Evolutionary conservation across 2,329 filamentous ascomycete species (phyloP), one percentile per base, ranked within the genome.

Genomic region (Madurella mycetomatis): DNA sequence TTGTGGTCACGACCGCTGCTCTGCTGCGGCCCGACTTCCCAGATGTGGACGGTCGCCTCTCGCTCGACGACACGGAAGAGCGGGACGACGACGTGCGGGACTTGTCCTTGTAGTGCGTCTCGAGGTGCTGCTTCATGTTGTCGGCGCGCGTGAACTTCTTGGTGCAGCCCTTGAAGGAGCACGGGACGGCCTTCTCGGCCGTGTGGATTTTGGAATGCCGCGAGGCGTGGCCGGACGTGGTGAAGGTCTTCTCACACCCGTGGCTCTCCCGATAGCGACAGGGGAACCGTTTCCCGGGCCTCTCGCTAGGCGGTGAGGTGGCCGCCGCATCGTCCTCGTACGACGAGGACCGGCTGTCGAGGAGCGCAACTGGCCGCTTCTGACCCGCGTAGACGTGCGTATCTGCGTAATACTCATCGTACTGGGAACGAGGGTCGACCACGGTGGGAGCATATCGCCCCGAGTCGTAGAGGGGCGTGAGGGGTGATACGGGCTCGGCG

Each of bases 41-140:
- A 1, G 52, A 52, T 3, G 54, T 40, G 19, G 69, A 67, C 15
- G 67, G 65, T 50, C 61, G 58, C 16, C 61, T 60, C 1, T 64
- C 58, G 30, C 59, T 53, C 13, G 59, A 58, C 9, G 60, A 58
- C 5, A 63, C 43, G 2, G 64, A 62, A 12, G 63, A 60, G 9
- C 68, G 57, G 9, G 63, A 63, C n/a, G 65, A 63, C 2, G 73
- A 72, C 2, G 73, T 71, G 30, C 78, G 75, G 32, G 72, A 73
- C 71, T 81, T 81, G 59, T 84, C 79, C 70, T 84, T 85, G 71
- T 82, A 86, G 69, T 92, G 88, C 0, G 87, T 91, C 64, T 88
- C 82, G 31, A 89, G 79, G 65, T 92, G 88, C 72, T 91, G 88
- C 76, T 90, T 90, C 88, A 92, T 92, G 75, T 92, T 92, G 76